Evolutionary conservation across 768 basidiomycete genomes (phyloP).

Genomic region (Termitomyces bulborhizus): DNA sequence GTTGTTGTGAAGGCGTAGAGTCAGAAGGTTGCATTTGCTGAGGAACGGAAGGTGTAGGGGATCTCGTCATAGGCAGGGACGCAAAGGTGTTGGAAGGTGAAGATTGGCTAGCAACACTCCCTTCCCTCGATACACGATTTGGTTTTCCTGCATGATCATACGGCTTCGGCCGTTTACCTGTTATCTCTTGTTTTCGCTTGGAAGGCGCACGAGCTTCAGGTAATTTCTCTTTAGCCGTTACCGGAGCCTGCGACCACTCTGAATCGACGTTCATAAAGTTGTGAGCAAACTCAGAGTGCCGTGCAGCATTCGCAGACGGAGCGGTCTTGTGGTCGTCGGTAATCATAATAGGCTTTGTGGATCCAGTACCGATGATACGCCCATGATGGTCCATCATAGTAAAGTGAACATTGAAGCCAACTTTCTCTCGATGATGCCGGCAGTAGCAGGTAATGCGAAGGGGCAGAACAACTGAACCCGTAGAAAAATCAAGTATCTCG

Average conservation of each 20-base stretch:
- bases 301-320: slow-evolving; percentile 22
- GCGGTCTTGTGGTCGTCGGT: slow-evolving; percentile 98
- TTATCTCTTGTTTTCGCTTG: slow-evolving; percentile 45
- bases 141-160: slow-evolving; percentile 52
- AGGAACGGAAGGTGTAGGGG: slow-evolving; percentile 35
- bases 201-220: slow-evolving; percentile 33
- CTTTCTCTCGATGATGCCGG: slow-evolving; percentile 95
- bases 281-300: slow-evolving; percentile 24
- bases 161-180: slow-evolving; percentile 64
- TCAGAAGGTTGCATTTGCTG: slow-evolving; percentile 27
- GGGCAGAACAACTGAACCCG: slow-evolving; percentile 85
- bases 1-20: slow-evolving; percentile 19
- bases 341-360: slow-evolving; percentile 91
- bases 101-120: slow-evolving; percentile 44
- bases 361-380: slow-evolving; percentile 73
- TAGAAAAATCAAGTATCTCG: slow-evolving; percentile 81
- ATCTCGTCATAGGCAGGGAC: slow-evolving; percentile 36
- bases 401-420: slow-evolving; percentile 89
- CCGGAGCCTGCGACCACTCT: slow-evolving; percentile 43
- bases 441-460: slow-evolving; percentile 98
- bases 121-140: slow-evolving; percentile 40
- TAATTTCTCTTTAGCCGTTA: slow-evolving; percentile 21
- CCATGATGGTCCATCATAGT: slow-evolving; percentile 77
- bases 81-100: slow-evolving; percentile 43
- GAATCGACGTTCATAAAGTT: slow-evolving; percentile 31